Evolutionary conservation across 1,284 basidiomycete species (phyloP), one percentile per base, ranked within the genome.

Genomic region (Naganishia liquefaciens): DNA sequence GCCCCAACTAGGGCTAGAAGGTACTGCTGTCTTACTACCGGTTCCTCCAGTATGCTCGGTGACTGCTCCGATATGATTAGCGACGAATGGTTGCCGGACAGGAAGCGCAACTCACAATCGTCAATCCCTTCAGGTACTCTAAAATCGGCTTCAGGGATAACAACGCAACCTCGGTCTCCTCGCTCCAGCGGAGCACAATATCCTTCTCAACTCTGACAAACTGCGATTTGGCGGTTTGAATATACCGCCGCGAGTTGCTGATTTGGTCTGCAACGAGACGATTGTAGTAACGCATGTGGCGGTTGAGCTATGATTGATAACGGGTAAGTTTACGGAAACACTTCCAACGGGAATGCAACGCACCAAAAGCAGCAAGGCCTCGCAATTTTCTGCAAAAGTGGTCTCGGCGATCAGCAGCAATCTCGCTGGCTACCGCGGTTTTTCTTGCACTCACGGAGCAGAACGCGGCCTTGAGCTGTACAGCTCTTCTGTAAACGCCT

Each of bases 171-270:
- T 65, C 63, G 5, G 54, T 61, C 25, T 60, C 63, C 25, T 65
- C 63, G 30, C 55, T 65, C 63, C 63, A 65, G 1, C 55, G 47
- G 28, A 65, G 37, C 28, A 65, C 63, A 42, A 65, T 65, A 53
- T 65, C 63, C 50, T 65, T 57, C 40, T 65, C 63, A 19, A 65
- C 63, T 21, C 55, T 49, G 15, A 58, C 63, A 44, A 60, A 60
- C 44, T 65, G 63, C 10, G 57, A 54, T 40, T 58, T 65, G 27
- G 63, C 55, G 10, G 55, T 58, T 37, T 65, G 63, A 33, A 60
- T 60, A 33, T 60, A 65, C 39, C 55, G 43, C 27, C 63, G 47
- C n/a, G 47, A 52, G n/a, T 57, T 57, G 19, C 50, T 53, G 28
- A 58, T 52, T 25, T 65, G 63, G n/a, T 65, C 63, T 25, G 52